Evolutionary conservation across 768 basidiomycete genomes (phyloP), one percentile per base, ranked within the genome.

Genomic region (Neoboletus subvelutipes): DNA sequence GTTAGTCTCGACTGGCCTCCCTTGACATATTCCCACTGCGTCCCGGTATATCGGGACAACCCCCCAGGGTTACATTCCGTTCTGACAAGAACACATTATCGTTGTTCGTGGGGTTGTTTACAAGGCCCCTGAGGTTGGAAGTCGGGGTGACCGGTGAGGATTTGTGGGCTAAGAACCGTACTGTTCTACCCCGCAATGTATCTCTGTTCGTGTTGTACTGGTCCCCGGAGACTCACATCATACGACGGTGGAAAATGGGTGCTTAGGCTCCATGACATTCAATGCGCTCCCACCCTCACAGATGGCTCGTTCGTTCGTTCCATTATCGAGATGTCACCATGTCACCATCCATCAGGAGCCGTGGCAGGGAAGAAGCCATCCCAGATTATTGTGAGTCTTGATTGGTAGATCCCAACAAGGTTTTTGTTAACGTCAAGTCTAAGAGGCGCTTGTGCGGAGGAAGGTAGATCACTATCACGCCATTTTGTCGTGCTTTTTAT

Each of bases 371-470:
- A 39, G 39, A 18, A 28, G 11, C n/a, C 3, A 13, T 15, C n/a
- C 31, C 28, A 26, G 9, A 8, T 15, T 7, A 22, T 55, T 26
- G 51, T 50, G 36, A 34, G 24, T 24, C n/a, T 28, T 40, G 47
- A 40, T 61, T 18, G 12, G 28, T 3, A 29, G 39, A 31, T 42
- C 31, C 41, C 31, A 51, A 41, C 53, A 34, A 51, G n/a, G 48
- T 55, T 55, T 52, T 9, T 1, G 24, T 29, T 48, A 49, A 45
- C 11, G 24, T 40, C 31, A 18, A 28, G 47, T 39, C 36, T 39
- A 49, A 41, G 17, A 62, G 60, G 60, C 42, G 41, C 57, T 56
- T 52, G 18, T 28, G 60, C 37, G 59, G 45, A 34, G n/a, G 36
- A 51, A 45, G 49, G 29, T 24, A 29, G 11, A 28, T 34, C 31